Percentiles rank a stretch among this genome's conserved stretches.
Evolutionary conservation across 2,329 filamentous ascomycete genomes (phyloP).

Genomic region (Whalleya microplaca): DNA sequence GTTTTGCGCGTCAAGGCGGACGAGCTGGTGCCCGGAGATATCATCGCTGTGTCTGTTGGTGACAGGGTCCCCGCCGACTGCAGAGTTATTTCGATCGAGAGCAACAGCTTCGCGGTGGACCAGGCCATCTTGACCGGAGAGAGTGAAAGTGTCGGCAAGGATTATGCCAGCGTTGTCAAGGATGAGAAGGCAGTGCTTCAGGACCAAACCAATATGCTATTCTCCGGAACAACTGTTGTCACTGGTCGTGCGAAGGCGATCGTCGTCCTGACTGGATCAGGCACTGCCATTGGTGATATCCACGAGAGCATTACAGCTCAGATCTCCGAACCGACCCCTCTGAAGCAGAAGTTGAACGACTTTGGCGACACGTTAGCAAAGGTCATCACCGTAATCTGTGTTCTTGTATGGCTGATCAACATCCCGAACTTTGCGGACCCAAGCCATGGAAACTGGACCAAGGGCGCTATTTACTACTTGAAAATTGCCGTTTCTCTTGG

Average conservation of each 20-base stretch:
- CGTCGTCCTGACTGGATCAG: constrained; percentile 85
- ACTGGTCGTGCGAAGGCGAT: constrained; percentile 90
- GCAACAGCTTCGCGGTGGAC: constrained; percentile 96
- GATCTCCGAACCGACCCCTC: constrained; percentile 93
- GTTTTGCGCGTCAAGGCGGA: constrained; percentile 90
- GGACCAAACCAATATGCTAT: constrained; percentile 96
- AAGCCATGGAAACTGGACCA: constrained; percentile 89
- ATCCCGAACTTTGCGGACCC: constrained; percentile 96
- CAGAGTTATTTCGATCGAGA: constrained; percentile 84
- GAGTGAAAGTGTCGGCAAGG: constrained; percentile 95
- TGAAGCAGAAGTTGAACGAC: constrained; percentile 99
- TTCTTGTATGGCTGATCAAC: constrained; percentile 98
- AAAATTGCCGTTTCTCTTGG: constrained; percentile 99
- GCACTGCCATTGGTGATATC: constrained; percentile 96
- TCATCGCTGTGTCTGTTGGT: constrained; percentile 85
- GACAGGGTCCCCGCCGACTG: constrained; percentile 96
- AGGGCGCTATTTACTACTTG: constrained; percentile 98
- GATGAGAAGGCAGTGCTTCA: constrained; percentile 91
- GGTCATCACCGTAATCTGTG: constrained; percentile 96
- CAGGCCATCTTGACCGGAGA: constrained; percentile 97
- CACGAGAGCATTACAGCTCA: constrained; percentile 98
- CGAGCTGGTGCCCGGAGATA: constrained; percentile 91
- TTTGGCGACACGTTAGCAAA: constrained; percentile 96
- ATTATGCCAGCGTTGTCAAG: constrained; percentile 65
- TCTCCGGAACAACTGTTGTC: constrained; percentile 96